These are phyloP conservation scores for Echinochloa phyllopogon DNA, from an alignment of 176 grass and related monocot genomes.

Conservation along the genomic window DNA sequence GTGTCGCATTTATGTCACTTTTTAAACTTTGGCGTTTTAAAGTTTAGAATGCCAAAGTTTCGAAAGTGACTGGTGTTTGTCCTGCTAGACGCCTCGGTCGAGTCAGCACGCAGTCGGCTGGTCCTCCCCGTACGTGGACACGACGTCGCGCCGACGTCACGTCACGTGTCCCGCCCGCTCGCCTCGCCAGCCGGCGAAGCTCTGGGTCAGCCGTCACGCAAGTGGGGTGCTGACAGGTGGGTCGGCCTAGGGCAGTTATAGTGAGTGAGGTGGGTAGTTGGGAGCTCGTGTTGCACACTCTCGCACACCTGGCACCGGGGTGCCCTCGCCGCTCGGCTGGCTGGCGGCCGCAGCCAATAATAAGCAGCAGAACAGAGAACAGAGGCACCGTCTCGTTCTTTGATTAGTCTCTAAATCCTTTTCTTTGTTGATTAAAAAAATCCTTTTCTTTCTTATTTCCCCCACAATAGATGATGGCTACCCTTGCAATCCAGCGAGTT, in stretches of 20 bases:
- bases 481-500: no score
- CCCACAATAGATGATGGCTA: no score
- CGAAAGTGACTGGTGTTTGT: no score
- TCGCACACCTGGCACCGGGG: neutral
- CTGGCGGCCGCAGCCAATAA: neutral
- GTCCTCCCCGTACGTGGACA: neutral
- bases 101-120: constrained; percentile 2
- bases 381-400: no score
- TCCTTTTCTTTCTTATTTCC: no score
- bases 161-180: neutral
- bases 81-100: neutral
- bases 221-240: neutral
- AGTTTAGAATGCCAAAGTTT: no score
- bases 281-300: constrained; percentile 4
- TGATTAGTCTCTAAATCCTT: no score
- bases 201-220: neutral
- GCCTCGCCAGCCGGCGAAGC: neutral
- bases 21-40: no score
- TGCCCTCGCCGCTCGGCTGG: neutral
- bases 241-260: neutral
- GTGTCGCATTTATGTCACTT: no score
- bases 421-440: no score
- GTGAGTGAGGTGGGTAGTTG: neutral
- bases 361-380: neutral
- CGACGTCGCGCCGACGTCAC: neutral